These are phyloP conservation scores for Lindgomyces ingoldianus DNA, from an alignment of 495 filamentous ascomycete species.

Conservation along the genomic window DNA sequence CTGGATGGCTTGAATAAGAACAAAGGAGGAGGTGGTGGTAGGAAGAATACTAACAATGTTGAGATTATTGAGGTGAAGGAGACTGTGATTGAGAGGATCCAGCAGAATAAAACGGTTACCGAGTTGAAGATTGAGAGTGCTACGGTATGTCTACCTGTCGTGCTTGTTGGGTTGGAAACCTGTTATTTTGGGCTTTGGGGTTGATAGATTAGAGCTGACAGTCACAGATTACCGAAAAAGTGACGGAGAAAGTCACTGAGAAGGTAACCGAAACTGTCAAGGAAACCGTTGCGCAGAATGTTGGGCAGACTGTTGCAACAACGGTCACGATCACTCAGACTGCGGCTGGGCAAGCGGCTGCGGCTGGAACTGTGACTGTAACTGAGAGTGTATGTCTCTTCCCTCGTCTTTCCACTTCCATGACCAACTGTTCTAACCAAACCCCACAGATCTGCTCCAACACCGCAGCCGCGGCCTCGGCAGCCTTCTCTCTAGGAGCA, in stretches of 20 bases:
- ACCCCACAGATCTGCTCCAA: no score
- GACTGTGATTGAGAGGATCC: conserved; percentile 7
- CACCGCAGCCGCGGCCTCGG: no score
- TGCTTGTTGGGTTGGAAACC: no score
- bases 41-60: conserved; percentile 2
- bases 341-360: not conserved
- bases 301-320: not conserved
- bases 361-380: no score
- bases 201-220: conserved; percentile 94
- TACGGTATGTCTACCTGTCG: not conserved
- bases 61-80: conserved; percentile 24
- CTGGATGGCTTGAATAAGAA: not conserved
- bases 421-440: no score
- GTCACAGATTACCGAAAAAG: conserved; percentile 69
- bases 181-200: no score
- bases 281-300: not conserved
- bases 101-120: not conserved
- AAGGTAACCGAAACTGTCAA: not conserved
- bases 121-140: not conserved
- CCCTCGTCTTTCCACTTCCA: no score
- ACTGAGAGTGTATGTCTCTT: no score
- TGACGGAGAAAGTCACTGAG: conserved; percentile 6
- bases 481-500: no score
- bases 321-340: not conserved
- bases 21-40: conserved; percentile 10